phyloP scores from a whole-genome alignment of 148 eudicot species.

The Hydrangea macrophylla region DNA sequence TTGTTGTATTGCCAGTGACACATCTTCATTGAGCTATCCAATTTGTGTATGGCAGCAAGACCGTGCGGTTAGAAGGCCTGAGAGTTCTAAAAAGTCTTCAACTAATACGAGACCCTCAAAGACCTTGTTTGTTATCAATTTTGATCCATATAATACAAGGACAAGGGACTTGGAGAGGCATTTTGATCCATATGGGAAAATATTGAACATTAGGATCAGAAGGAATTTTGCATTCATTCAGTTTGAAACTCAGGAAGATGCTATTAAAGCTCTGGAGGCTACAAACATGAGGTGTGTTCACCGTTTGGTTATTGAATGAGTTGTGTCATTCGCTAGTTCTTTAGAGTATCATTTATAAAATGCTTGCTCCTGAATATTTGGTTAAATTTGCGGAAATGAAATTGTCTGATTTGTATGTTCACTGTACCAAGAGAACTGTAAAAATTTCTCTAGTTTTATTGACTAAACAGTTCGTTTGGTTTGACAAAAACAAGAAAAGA shows the following conservation, averaged over 20 bases:
- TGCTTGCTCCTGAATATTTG: not conserved
- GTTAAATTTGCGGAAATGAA: not conserved
- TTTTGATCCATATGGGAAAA: slow-evolving; percentile 78
- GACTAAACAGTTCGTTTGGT: too few species aligned
- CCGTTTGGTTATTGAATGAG: not conserved
- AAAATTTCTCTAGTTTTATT: too few species aligned
- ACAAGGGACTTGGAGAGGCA: slow-evolving; percentile 80
- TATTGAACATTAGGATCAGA: slow-evolving; percentile 65
- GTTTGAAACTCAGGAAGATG: slow-evolving; percentile 79
- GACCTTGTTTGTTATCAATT: slow-evolving; percentile 76
- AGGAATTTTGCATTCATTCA: slow-evolving; percentile 83
- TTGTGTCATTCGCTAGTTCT: not conserved
- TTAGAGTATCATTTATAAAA: not conserved
- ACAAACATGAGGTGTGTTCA: slow-evolving; percentile 67
- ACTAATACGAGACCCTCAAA: slow-evolving; percentile 65
- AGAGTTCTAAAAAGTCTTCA: slow-evolving; percentile 54
- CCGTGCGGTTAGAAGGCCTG: slow-evolving; percentile 66
- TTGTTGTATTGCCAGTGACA: not conserved
- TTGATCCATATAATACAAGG: slow-evolving; percentile 61
- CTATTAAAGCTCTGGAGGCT: slow-evolving; percentile 77
- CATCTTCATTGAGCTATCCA: not conserved
- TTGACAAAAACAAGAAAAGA: too few species aligned
- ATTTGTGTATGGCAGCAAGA: slow-evolving; percentile 57
- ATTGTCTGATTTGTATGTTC: not conserved
- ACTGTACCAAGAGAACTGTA: not conserved